Percentiles rank a stretch among this genome's conserved stretches.
Conservation (phyloP, 331 rosid species). For the Rosa hybrid region DNA sequence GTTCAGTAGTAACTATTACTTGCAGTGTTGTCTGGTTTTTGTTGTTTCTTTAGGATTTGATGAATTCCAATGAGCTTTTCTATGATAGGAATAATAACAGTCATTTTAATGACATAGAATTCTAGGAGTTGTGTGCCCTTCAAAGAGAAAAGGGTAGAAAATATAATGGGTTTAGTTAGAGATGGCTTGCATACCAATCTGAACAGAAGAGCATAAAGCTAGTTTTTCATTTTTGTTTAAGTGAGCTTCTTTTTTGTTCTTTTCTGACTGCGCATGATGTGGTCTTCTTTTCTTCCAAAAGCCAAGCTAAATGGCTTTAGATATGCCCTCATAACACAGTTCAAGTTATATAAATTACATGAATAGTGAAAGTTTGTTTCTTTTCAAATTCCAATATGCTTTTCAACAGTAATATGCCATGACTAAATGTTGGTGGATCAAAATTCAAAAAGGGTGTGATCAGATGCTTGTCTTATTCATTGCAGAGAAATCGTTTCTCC, state of each 20-base stretch:
- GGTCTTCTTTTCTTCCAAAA: slow-evolving; percentile 33
- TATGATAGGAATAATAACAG: not conserved
- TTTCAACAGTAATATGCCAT: not conserved
- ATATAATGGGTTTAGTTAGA: not conserved
- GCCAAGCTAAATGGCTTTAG: slow-evolving; percentile 30
- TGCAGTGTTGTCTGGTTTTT: not conserved
- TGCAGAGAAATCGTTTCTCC: slow-evolving; percentile 90
- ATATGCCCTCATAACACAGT: slow-evolving; percentile 19
- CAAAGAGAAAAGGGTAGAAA: not conserved
- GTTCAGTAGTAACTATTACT: not conserved
- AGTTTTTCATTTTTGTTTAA: slow-evolving; percentile 24
- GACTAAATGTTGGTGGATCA: not conserved
- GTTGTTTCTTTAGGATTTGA: not conserved
- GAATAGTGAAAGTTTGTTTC: slow-evolving; percentile 13
- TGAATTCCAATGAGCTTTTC: not conserved
- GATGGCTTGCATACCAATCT: slow-evolving; percentile 23
- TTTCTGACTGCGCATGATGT: slow-evolving; percentile 25
- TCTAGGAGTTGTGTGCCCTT: not conserved
- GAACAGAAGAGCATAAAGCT: slow-evolving; percentile 35
- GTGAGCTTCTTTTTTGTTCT: slow-evolving; percentile 26
- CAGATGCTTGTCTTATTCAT: not conserved
- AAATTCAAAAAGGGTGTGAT: not conserved
- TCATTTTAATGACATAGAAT: not conserved
- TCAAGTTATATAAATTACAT: slow-evolving; percentile 4
- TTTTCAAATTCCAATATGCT: not conserved